Evolutionary conservation across 176 grass and related monocot species (phyloP), one percentile per base, ranked within the genome.

Genomic region (Aegilops speltoides): DNA sequence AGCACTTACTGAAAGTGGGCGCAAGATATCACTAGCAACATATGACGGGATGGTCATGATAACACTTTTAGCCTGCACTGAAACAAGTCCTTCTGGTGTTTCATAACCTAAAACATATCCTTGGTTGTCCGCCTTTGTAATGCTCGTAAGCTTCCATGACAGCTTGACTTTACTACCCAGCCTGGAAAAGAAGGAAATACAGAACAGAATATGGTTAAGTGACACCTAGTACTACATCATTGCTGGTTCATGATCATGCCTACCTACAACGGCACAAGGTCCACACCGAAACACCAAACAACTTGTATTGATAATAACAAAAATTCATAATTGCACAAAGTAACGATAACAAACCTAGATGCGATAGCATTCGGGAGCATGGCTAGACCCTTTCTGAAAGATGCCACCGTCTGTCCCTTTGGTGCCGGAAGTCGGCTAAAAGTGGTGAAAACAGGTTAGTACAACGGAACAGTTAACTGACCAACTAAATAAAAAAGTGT

Each of bases 371-470:
- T 89, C 34, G 97, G 97, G 59, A 99, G 90, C 92, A 93, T 94
- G 24, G 86, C 77, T 41, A 99, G 94, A 41, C 97, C 97, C 81
- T 97, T 99, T 82, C 85, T 89, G 82, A 97, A 99, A 69, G 97
- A 99, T 82, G 90, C 97, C 79, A 99, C 90, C n/a, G 94, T 97
- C 85, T 99, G 97, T 17, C 97, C 97, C 77, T 96, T 99, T 31
- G 92, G 94, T 78, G 88, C 89, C 0, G 94, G 94, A 83, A 99
- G 89, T 26, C 83, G 88, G 48, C 92, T 99, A 76, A 81, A 82
- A 77, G 23, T 41, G 52, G 50, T 62, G 23, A 71, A 64, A 77
- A 77, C 10, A 57, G 3, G 62, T 88, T 31, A 88, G 25, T 76
- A 43, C 33, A 33, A 71, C 6, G 31, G 3, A 91, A 63, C 50